Evolutionary conservation across 768 basidiomycete species (phyloP).

Genomic region (Macrocybe gigantea): DNA sequence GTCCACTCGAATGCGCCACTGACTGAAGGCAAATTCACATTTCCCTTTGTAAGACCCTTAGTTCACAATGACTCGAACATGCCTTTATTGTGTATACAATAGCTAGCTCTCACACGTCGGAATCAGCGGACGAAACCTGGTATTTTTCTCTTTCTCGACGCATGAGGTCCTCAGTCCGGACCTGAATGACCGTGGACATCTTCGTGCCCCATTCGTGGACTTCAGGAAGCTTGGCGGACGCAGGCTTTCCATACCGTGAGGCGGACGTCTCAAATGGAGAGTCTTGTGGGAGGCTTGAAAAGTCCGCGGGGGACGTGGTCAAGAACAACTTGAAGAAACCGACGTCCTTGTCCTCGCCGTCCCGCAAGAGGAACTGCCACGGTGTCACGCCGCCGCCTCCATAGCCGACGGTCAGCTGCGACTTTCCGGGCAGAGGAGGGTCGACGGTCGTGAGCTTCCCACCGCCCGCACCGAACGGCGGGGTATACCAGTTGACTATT

Average conservation of each 20-base stretch:
- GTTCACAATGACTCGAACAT: no score
- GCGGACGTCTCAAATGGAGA: constrained; percentile 21
- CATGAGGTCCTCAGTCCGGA: background rate
- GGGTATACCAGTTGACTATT: constrained; percentile 20
- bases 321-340: constrained; percentile 40
- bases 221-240: background rate
- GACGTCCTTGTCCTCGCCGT: constrained; percentile 27
- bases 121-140: no score
- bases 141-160: no score
- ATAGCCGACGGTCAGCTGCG: constrained; percentile 31
- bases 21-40: no score
- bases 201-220: constrained; percentile 1
- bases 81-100: no score
- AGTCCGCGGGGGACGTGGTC: constrained; percentile 26
- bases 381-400: constrained; percentile 27
- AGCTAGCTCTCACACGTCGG: no score
- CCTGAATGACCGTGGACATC: constrained; percentile 1
- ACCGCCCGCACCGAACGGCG: constrained; percentile 20
- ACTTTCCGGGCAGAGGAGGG: constrained; percentile 17
- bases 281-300: constrained; percentile 25
- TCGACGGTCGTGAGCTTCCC: constrained; percentile 16
- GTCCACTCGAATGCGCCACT: no score
- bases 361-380: constrained; percentile 22
- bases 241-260: background rate
- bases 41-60: no score